phyloP scores from a whole-genome alignment of 495 filamentous ascomycete genomes.

The Venustampulla echinocandica region DNA sequence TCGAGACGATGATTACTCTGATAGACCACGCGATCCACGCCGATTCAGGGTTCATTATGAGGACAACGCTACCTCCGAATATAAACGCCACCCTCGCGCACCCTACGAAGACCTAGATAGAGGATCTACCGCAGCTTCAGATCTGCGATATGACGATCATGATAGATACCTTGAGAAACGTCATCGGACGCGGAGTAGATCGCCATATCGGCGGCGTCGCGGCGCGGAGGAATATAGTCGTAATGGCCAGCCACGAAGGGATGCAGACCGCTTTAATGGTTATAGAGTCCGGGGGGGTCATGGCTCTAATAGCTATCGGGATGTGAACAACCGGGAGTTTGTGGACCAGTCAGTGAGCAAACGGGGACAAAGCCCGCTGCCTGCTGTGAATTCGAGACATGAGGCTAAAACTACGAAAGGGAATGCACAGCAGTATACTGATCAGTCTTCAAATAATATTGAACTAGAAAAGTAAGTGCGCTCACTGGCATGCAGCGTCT shows the following conservation, averaged over 20 bases:
- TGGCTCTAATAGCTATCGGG: slow-evolving; percentile 20
- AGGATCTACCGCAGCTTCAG: slow-evolving; percentile 37
- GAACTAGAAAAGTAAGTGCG: slow-evolving; percentile 13
- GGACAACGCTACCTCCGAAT: slow-evolving; percentile 30
- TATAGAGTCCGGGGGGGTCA: slow-evolving; percentile 21
- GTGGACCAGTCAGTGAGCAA: slow-evolving; percentile 62
- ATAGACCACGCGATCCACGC: slow-evolving; percentile 41
- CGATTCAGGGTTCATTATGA: slow-evolving; percentile 56
- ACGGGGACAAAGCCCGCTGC: slow-evolving; percentile 46
- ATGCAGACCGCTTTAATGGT: slow-evolving; percentile 25
- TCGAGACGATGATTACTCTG: slow-evolving; percentile 55
- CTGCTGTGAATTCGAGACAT: slow-evolving; percentile 47
- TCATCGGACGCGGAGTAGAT: slow-evolving; percentile 58
- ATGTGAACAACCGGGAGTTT: slow-evolving; percentile 26
- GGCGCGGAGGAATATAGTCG: slow-evolving; percentile 35
- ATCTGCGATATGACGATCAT: slow-evolving; percentile 45
- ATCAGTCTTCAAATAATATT: slow-evolving; percentile 16
- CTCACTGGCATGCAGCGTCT: neutral
- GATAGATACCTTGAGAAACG: slow-evolving; percentile 44
- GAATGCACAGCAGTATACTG: slow-evolving; percentile 48
- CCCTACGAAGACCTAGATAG: slow-evolving; percentile 63
- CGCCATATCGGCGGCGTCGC: slow-evolving; percentile 41
- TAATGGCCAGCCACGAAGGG: slow-evolving; percentile 24
- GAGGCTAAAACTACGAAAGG: slow-evolving; percentile 58
- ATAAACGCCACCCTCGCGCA: slow-evolving; percentile 37